phyloP scores from a whole-genome alignment of 2,329 filamentous ascomycete genomes.

The Trichophyton rubrum region DNA sequence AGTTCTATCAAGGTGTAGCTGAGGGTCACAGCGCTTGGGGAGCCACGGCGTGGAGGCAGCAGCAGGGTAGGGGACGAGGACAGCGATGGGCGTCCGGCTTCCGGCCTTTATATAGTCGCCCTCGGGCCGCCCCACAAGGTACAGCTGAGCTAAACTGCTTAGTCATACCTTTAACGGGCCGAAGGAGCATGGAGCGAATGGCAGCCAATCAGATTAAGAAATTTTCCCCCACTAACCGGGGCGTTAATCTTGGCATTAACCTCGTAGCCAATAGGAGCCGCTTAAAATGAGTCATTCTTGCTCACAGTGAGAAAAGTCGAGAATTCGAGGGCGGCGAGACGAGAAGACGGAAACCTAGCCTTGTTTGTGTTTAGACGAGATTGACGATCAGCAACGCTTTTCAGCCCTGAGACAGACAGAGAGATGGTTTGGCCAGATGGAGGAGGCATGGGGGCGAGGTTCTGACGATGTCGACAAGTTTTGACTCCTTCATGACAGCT shows the following conservation, averaged over 20 bases:
- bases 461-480: constrained; percentile 4
- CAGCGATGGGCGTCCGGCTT: background rate
- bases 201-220: background rate
- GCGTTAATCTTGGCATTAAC: background rate
- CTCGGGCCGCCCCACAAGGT: background rate
- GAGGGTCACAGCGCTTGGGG: background rate
- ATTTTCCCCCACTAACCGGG: background rate
- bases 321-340: background rate
- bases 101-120: background rate
- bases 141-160: background rate
- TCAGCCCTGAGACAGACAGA: background rate
- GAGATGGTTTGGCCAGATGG: background rate
- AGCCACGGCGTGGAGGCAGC: background rate
- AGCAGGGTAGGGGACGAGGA: background rate
- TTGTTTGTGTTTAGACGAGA: background rate
- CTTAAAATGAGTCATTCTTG: constrained; percentile 2
- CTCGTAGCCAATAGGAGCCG: background rate
- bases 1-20: background rate
- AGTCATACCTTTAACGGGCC: background rate
- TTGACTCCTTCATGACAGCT: background rate
- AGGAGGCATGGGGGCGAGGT: background rate
- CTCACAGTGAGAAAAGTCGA: background rate
- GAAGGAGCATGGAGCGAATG: too few species aligned
- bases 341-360: background rate
- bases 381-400: too few species aligned